These are phyloP conservation scores for Oldenlandia corymbosa DNA, from an alignment of 257 asterid genomes.

Conservation along the genomic window DNA sequence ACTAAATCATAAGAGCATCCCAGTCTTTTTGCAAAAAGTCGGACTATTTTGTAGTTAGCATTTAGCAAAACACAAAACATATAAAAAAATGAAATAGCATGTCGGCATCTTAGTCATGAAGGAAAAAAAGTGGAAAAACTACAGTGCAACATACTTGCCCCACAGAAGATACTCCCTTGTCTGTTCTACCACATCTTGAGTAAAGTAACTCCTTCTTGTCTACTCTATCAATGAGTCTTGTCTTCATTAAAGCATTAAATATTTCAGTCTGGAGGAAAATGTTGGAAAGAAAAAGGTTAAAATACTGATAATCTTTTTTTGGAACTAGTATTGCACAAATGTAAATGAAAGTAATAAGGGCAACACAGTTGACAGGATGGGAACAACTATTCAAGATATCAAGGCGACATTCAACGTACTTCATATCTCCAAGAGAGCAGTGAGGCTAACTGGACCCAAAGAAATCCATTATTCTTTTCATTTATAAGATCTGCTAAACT, in stretches of 20 bases:
- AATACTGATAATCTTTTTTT: no score
- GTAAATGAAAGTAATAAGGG: not conserved
- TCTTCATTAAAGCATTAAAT: conserved; percentile 71
- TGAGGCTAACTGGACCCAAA: not conserved
- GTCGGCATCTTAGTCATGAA: not conserved
- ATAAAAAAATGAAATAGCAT: not conserved
- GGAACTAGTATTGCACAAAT: not conserved
- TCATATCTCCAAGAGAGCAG: not conserved
- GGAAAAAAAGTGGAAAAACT: conserved; percentile 15
- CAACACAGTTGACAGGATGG: not conserved
- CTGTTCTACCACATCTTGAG: conserved; percentile 98
- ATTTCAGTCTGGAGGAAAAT: conserved; percentile 67
- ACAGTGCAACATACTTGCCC: conserved; percentile 66
- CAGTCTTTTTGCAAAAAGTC: not conserved
- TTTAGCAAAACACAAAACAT: no score
- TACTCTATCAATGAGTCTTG: conserved; percentile 62
- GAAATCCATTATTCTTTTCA: not conserved
- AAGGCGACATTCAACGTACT: not conserved
- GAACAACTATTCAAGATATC: not conserved
- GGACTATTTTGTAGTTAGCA: not conserved
- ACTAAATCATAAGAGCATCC: not conserved
- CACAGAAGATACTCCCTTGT: conserved; percentile 96
- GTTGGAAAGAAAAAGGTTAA: conserved; percentile 9
- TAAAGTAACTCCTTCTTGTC: conserved; percentile 77
- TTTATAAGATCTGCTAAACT: not conserved